Evolutionary conservation across 441 rosid genomes (phyloP).

Genomic region (Lepidium campestre): DNA sequence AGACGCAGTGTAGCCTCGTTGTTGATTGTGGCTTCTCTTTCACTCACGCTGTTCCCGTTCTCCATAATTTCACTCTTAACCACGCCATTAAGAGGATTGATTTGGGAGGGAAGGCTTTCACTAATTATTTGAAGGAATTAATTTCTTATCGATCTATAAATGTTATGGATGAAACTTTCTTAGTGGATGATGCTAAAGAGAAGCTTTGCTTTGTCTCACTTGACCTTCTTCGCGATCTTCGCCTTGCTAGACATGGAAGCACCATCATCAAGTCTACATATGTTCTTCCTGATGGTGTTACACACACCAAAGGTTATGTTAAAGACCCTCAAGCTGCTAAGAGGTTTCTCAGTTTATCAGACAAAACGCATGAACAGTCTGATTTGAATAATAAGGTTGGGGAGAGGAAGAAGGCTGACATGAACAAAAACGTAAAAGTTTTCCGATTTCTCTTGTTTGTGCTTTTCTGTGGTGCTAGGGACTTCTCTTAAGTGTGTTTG

Average conservation of each 20-base stretch:
- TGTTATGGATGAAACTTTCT: conserved; percentile 82
- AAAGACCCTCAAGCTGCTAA: conserved; percentile 67
- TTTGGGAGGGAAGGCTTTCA: conserved; percentile 89
- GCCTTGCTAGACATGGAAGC: conserved; percentile 51
- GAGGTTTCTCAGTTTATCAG: conserved; percentile 33
- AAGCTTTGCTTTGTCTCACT: conserved; percentile 88
- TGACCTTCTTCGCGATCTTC: conserved; percentile 65
- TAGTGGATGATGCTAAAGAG: conserved; percentile 93
- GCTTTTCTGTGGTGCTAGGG: neutral
- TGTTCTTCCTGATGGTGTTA: conserved; percentile 87
- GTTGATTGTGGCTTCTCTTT: conserved; percentile 96
- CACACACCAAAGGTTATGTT: conserved; percentile 77
- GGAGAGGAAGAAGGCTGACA: conserved; percentile 54
- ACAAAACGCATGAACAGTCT: conserved; percentile 24
- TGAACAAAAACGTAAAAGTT: conserved; percentile 54
- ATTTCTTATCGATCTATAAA: conserved; percentile 76
- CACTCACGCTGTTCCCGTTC: conserved; percentile 83
- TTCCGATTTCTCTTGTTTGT: neutral
- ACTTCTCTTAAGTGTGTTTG: neutral
- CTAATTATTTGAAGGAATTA: conserved; percentile 84
- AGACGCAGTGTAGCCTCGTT: conserved; percentile 71
- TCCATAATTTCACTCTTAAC: conserved; percentile 64
- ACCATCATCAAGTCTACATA: conserved; percentile 52
- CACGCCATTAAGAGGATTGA: conserved; percentile 80
- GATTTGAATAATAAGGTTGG: conserved; percentile 30